Conservation (phyloP, 1,139 yeast species). For the Arxiozyma slooffiae region DNA sequence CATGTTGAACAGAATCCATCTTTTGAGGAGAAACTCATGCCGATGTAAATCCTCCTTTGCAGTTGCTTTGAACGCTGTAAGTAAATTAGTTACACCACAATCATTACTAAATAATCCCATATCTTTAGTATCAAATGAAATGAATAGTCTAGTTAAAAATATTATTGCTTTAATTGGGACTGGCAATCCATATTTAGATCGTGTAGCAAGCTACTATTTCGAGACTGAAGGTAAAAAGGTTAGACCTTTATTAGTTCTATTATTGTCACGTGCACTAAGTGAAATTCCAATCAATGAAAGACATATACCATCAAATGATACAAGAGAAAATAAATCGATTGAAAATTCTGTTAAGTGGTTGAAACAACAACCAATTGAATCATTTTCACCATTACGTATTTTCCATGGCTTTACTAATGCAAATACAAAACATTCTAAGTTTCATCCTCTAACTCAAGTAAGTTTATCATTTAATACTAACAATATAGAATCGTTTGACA, state of each 20-base stretch:
- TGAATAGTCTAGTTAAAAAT: conserved; percentile 80
- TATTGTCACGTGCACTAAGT: conserved; percentile 72
- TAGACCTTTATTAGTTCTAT: conserved; percentile 77
- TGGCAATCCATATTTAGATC: conserved; percentile 83
- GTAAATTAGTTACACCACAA: conserved; percentile 68
- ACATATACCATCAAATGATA: conserved; percentile 1
- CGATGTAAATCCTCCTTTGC: conserved; percentile 36
- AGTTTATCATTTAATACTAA: neutral
- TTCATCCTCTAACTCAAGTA: neutral
- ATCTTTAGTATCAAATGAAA: conserved; percentile 86
- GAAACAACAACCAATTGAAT: conserved; percentile 29
- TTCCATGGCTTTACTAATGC: conserved; percentile 50
- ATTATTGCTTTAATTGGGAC: conserved; percentile 83
- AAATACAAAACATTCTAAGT: neutral
- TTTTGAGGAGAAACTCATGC: neutral
- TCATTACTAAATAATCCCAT: conserved; percentile 64
- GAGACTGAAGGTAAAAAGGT: conserved; percentile 95
- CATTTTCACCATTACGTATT: conserved; percentile 70
- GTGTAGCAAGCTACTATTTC: conserved; percentile 86
- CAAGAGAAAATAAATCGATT: neutral
- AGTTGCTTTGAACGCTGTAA: conserved; percentile 69
- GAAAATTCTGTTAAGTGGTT: conserved; percentile 50
- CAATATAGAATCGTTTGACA: conserved; percentile 41
- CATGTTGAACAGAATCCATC: neutral
- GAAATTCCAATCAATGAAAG: conserved; percentile 66